These are phyloP conservation scores for Plasmodium vivax DNA, from an alignment of 169 alveolate species.

Conservation along the genomic window DNA sequence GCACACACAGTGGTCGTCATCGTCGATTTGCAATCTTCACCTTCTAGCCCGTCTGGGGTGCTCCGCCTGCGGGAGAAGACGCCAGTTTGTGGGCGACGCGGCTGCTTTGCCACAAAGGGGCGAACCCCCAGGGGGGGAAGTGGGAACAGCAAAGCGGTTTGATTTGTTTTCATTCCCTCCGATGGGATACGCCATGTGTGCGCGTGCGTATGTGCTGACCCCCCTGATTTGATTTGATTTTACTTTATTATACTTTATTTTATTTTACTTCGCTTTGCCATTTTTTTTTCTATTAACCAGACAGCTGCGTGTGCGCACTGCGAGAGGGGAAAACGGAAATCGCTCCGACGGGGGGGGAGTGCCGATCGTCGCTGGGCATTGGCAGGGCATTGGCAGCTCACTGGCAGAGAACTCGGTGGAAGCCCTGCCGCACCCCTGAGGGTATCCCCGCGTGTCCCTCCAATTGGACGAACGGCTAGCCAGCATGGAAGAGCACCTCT, in stretches of 20 bases:
- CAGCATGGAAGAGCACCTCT: slow-evolving; percentile 18
- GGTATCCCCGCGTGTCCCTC: not conserved
- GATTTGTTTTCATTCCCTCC: not conserved
- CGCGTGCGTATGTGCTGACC: not conserved
- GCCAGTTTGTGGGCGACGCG: not conserved
- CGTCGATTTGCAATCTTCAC: not conserved
- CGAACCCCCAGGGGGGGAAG: not conserved
- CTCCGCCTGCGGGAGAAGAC: not conserved
- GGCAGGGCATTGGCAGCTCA: too few relatives aligned
- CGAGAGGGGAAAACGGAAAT: not conserved
- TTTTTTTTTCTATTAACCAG: not conserved
- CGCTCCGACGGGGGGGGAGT: not conserved
- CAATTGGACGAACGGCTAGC: not conserved
- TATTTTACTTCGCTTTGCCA: not conserved
- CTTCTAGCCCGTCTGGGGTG: not conserved
- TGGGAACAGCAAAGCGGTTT: not conserved
- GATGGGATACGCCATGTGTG: not conserved
- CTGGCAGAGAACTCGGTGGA: not conserved
- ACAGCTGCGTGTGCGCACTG: not conserved
- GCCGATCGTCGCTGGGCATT: not conserved
- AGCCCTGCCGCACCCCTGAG: too few relatives aligned
- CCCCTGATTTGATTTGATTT: not conserved
- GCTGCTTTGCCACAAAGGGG: not conserved
- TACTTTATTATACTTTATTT: too few relatives aligned
- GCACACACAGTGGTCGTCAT: not conserved